phyloP scores from a whole-genome alignment of 768 basidiomycete species.

The Kwoniella mangroviensis region DNA sequence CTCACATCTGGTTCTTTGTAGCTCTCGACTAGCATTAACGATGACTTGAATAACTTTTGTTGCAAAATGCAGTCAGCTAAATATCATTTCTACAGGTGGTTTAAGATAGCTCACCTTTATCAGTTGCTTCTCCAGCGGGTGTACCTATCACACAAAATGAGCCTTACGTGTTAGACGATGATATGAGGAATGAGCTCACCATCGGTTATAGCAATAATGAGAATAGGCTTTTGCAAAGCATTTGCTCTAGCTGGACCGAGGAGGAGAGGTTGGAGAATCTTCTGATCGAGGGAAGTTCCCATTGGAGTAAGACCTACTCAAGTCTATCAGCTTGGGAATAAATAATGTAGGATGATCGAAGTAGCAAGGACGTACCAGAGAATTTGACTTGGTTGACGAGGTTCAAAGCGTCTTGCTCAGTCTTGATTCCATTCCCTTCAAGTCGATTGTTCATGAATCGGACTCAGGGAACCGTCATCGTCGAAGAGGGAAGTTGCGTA shows the following conservation, averaged over 20 bases:
- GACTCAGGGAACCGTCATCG: slow-evolving; percentile 60
- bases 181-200: slow-evolving; percentile 26
- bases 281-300: slow-evolving; percentile 57
- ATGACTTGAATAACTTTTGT: slow-evolving; percentile 52
- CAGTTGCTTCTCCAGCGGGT: slow-evolving; percentile 48
- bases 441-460: slow-evolving; percentile 59
- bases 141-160: background rate
- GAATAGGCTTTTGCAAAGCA: slow-evolving; percentile 58
- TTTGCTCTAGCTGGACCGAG: slow-evolving; percentile 55
- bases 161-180: slow-evolving; percentile 36
- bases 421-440: slow-evolving; percentile 59
- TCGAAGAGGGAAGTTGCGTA: slow-evolving; percentile 58
- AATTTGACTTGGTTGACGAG: slow-evolving; percentile 59
- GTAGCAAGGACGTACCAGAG: slow-evolving; percentile 41
- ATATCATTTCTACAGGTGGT: no score
- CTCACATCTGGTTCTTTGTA: slow-evolving; percentile 45
- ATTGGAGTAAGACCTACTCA: slow-evolving; percentile 58
- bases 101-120: slow-evolving; percentile 25
- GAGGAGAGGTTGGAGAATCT: slow-evolving; percentile 60
- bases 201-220: slow-evolving; percentile 57
- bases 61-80: no score
- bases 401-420: slow-evolving; percentile 53
- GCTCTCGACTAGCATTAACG: slow-evolving; percentile 48
- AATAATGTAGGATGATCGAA: no score
- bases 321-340: slow-evolving; percentile 27